Evolutionary conservation across 805 yeast genomes (phyloP), one percentile per base, ranked within the genome.

Genomic region (Candida tibetensis): DNA sequence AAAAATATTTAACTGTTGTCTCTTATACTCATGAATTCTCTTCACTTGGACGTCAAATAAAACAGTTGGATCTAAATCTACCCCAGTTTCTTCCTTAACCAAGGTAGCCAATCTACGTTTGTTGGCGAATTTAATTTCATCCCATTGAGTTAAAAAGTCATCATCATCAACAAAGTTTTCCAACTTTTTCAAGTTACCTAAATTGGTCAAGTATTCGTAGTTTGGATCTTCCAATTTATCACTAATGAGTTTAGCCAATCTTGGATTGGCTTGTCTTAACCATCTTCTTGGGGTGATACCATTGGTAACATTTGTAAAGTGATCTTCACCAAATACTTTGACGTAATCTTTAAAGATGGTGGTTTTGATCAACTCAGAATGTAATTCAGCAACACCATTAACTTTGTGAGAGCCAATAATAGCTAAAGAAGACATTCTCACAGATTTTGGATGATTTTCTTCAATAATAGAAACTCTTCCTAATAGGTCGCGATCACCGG

Each of bases 261-360:
- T 72, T 8, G 97, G 96, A 62, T 89, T 90, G 35, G 96, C 95
- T 67, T 89, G 95, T 59, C 80, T 82, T 58, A 89, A 76, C 97
- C 97, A 89, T 67, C 97, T 82, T 74, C 97, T 81, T 51, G 96
- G 96, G 2, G 97, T 89, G 57, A 89, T 81, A 67, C 97, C 97
- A 62, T 89, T 89, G 34, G 97, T 89, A 44, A 89, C 96, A 54
- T 89, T 89, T 36, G 86, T 85, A 64, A 89, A 89, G 64, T 85
- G 86, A 46, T 85, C 86, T 16, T 72, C 55, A 34, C 97, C 97
- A 52, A 77, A 89, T 26, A 89, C 74, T 45, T 74, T 75, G 39
- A 89, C 97, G 58, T 89, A 89, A 64, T 90, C 96, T 60, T 82
- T 82, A 68, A 89, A 89, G 49, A 89, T 85, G 4, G 96, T 87